phyloP scores from a whole-genome alignment of 306 rosid species.

The Malus sylvestris region DNA sequence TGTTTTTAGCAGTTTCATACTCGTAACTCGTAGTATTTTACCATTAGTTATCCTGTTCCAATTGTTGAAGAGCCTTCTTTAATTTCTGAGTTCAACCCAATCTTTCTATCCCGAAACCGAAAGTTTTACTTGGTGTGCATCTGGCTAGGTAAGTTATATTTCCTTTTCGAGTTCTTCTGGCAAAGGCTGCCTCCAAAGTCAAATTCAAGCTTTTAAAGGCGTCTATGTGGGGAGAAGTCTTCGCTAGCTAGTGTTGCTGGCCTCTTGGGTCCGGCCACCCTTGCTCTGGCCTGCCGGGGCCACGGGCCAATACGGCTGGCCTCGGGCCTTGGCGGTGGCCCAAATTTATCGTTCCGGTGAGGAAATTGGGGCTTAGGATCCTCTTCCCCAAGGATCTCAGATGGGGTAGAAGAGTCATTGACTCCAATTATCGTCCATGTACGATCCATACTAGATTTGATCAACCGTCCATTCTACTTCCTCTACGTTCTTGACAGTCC shows the following conservation, averaged over 20 bases:
- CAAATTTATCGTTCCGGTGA: too few relatives aligned
- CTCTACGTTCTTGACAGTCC: too few relatives aligned
- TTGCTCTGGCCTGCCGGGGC: too few relatives aligned
- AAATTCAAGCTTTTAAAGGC: too few relatives aligned
- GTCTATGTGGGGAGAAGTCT: not conserved
- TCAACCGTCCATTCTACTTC: too few relatives aligned
- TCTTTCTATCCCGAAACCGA: not conserved
- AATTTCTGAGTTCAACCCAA: not conserved
- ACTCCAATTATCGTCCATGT: not conserved
- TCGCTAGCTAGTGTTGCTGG: not conserved
- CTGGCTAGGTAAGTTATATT: not conserved
- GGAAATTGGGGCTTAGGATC: not conserved
- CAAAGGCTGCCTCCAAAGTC: not conserved
- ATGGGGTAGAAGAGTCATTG: not conserved
- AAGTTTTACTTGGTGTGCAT: not conserved
- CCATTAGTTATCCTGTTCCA: not conserved
- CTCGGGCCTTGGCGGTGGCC: too few relatives aligned
- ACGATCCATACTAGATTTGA: not conserved
- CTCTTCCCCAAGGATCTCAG: not conserved
- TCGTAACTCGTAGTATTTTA: not conserved
- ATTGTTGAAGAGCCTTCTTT: not conserved
- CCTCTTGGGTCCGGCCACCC: not conserved
- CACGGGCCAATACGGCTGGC: too few relatives aligned
- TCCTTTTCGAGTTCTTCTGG: not conserved
- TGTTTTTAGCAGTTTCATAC: not conserved